phyloP scores from a whole-genome alignment of 192 early-diverging fungal species.

The Gonapodya prolifera region DNA sequence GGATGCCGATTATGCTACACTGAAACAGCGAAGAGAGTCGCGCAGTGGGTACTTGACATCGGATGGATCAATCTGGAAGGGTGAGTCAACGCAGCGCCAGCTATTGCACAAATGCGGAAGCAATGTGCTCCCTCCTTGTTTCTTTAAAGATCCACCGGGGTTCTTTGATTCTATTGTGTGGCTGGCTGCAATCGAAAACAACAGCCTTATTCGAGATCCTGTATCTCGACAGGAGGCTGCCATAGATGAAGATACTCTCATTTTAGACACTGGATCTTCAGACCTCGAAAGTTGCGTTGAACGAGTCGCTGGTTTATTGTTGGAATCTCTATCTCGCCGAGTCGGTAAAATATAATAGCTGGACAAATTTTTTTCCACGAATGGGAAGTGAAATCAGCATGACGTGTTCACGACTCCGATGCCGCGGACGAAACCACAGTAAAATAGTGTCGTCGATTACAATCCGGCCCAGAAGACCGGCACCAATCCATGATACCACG shows the following conservation, averaged over 20 bases:
- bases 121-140: neutral
- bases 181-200: neutral
- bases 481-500: too few relatives aligned
- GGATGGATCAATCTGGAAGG: neutral
- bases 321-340: neutral
- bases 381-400: too few relatives aligned
- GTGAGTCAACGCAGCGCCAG: neutral
- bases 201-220: neutral
- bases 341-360: too few relatives aligned
- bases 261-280: neutral
- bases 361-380: too few relatives aligned
- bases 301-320: neutral
- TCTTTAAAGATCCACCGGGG: neutral
- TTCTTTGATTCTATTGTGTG: neutral
- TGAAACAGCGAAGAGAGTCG: neutral
- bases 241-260: neutral
- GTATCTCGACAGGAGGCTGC: neutral
- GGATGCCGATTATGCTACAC: neutral
- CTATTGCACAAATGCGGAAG: neutral
- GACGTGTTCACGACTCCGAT: too few relatives aligned
- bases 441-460: too few relatives aligned
- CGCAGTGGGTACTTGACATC: neutral
- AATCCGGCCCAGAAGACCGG: too few relatives aligned
- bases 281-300: neutral
- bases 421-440: too few relatives aligned